A percentile compares a stretch with the other conserved stretches of the same genome.
Evolutionary conservation across 306 rosid species (phyloP).

Genomic region (Citrullus amarus): DNA sequence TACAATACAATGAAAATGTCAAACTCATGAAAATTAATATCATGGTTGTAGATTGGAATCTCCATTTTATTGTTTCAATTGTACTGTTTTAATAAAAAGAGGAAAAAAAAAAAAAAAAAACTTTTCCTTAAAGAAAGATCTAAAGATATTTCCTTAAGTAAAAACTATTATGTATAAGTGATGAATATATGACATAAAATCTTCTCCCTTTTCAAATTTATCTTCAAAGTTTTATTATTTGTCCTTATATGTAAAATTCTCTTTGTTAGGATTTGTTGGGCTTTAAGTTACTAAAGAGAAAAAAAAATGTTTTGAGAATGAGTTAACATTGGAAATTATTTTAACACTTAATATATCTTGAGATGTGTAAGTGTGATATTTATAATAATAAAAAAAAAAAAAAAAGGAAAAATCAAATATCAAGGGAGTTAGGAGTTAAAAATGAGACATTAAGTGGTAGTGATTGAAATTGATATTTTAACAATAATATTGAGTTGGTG

Average conservation of each 20-base stretch:
- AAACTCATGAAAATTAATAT: too few relatives aligned
- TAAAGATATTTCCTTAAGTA: background rate
- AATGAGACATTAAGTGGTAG: background rate
- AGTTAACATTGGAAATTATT: background rate
- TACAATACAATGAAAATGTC: too few relatives aligned
- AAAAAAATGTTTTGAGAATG: background rate
- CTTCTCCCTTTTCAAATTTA: background rate
- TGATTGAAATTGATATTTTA: background rate
- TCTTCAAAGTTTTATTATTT: background rate
- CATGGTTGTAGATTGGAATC: too few relatives aligned
- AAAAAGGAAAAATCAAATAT: background rate
- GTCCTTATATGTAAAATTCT: background rate
- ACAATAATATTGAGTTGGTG: conserved; percentile 1
- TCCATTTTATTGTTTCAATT: background rate
- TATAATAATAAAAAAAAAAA: background rate
- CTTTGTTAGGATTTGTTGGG: background rate
- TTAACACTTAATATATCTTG: background rate
- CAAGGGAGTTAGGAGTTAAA: background rate
- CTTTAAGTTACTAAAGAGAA: background rate
- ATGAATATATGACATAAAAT: background rate
- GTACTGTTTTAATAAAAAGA: background rate
- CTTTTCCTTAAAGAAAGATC: background rate
- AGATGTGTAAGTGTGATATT: too few relatives aligned
- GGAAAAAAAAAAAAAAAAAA: background rate
- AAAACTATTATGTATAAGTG: background rate